Conservation (phyloP, 495 filamentous ascomycete species). For the Penicillium soppii region DNA sequence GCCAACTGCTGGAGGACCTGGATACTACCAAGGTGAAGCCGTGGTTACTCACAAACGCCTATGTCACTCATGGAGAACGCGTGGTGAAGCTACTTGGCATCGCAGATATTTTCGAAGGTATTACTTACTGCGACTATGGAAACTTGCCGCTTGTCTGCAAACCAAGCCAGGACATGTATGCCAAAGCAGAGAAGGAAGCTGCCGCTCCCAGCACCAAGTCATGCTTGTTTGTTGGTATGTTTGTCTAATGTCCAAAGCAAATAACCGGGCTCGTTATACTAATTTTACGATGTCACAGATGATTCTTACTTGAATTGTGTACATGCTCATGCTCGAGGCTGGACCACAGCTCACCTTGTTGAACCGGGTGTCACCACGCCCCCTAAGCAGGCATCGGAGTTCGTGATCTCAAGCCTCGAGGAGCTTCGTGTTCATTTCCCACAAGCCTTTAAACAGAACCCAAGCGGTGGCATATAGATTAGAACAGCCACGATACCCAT, state of each 20-base stretch:
- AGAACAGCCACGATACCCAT: not conserved
- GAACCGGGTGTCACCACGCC: conserved; percentile 66
- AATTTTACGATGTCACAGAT: conserved; percentile 49
- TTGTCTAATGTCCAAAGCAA: not conserved
- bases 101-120: conserved; percentile 86
- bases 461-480: conserved; percentile 9
- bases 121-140: conserved; percentile 89
- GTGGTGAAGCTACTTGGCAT: conserved; percentile 79
- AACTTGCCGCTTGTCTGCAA: conserved; percentile 73
- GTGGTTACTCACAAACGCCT: conserved; percentile 97
- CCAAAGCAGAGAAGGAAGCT: conserved; percentile 69
- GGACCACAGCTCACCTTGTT: conserved; percentile 78
- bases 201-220: conserved; percentile 54
- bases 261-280: not conserved
- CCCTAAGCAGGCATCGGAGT: conserved; percentile 56
- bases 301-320: conserved; percentile 77
- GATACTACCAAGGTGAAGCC: conserved; percentile 76
- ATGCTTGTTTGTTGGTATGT: conserved; percentile 86
- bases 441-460: conserved; percentile 62
- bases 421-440: conserved; percentile 74
- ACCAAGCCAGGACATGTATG: conserved; percentile 78
- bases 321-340: conserved; percentile 70
- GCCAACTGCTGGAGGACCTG: conserved; percentile 73
- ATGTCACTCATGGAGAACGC: conserved; percentile 79
- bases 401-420: conserved; percentile 68